Percentiles rank a stretch among this genome's conserved stretches.
These are phyloP conservation scores for Blastobotrys americana DNA, from an alignment of 805 yeast genomes.

Conservation along the genomic window DNA sequence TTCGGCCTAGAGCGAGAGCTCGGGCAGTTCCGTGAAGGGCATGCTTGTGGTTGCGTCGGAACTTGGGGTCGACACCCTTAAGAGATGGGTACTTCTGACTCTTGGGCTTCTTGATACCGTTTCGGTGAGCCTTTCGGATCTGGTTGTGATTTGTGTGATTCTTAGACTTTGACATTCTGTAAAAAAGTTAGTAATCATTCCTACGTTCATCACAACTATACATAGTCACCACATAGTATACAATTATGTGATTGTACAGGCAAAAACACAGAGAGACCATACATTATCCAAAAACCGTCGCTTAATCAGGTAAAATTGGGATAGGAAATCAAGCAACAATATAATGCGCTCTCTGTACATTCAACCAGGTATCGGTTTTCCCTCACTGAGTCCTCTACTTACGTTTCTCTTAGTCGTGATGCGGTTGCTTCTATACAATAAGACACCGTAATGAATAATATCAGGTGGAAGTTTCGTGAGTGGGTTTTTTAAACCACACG, in stretches of 20 bases:
- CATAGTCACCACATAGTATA: too few species aligned
- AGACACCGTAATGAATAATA: not conserved
- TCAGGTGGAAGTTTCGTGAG: not conserved
- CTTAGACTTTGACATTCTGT: slow-evolving; percentile 93
- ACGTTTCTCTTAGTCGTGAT: not conserved
- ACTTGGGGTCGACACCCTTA: slow-evolving; percentile 98
- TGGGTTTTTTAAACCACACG: not conserved
- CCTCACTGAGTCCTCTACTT: not conserved
- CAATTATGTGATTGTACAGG: too few species aligned
- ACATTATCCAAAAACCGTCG: too few species aligned
- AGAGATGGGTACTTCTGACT: slow-evolving; percentile 96
- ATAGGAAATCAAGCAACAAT: too few species aligned
- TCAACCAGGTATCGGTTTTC: too few species aligned
- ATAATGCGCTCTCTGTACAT: too few species aligned
- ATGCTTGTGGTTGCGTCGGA: slow-evolving; percentile 98
- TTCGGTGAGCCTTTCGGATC: slow-evolving; percentile 98
- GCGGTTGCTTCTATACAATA: not conserved
- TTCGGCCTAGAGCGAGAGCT: slow-evolving; percentile 80
- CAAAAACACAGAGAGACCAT: too few species aligned
- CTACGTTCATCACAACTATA: not conserved
- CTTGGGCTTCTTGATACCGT: slow-evolving; percentile 99
- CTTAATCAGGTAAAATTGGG: too few species aligned
- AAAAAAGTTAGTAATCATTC: slow-evolving; percentile 3
- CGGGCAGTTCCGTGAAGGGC: slow-evolving; percentile 97
- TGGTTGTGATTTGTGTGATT: slow-evolving; percentile 99